Conservation (phyloP, 2,329 filamentous ascomycete genomes). For the Sporothrix globosa region DNA sequence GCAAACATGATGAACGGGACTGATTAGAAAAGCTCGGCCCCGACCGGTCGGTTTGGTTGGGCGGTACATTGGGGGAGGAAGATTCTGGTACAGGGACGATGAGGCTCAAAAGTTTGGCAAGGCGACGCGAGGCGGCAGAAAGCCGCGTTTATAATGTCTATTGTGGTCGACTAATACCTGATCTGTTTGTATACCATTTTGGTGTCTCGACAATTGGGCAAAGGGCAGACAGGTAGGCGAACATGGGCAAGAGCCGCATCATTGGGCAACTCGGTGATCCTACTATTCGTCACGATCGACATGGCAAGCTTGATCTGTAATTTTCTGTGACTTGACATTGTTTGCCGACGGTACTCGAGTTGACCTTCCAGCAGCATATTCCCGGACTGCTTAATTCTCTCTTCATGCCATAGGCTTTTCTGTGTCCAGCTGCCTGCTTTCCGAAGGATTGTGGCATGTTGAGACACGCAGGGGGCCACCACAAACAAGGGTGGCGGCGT, state of each 20-base stretch:
- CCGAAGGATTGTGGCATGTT: constrained; percentile 6
- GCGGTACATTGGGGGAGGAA: not conserved
- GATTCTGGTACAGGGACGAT: not conserved
- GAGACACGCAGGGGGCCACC: constrained; percentile 1
- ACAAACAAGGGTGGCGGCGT: not conserved
- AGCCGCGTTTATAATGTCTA: not conserved
- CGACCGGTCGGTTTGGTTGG: not conserved
- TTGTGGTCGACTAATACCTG: not conserved
- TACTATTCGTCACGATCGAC: not conserved
- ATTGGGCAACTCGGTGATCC: not conserved
- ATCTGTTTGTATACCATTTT: too few relatives aligned
- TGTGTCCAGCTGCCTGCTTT: constrained; percentile 12
- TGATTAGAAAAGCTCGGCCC: not conserved
- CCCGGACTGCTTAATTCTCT: not conserved
- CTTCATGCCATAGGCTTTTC: not conserved
- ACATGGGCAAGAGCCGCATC: constrained; percentile 10
- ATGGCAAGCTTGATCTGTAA: too few relatives aligned
- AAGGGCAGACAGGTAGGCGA: not conserved
- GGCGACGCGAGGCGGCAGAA: constrained; percentile 7
- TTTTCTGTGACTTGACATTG: not conserved
- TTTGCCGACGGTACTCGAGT: not conserved
- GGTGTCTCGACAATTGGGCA: not conserved
- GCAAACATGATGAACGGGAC: not conserved
- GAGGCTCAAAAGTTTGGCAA: constrained; percentile 16
- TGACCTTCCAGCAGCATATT: not conserved